phyloP scores from a whole-genome alignment of 768 basidiomycete genomes.

The Mycena polygramma region DNA sequence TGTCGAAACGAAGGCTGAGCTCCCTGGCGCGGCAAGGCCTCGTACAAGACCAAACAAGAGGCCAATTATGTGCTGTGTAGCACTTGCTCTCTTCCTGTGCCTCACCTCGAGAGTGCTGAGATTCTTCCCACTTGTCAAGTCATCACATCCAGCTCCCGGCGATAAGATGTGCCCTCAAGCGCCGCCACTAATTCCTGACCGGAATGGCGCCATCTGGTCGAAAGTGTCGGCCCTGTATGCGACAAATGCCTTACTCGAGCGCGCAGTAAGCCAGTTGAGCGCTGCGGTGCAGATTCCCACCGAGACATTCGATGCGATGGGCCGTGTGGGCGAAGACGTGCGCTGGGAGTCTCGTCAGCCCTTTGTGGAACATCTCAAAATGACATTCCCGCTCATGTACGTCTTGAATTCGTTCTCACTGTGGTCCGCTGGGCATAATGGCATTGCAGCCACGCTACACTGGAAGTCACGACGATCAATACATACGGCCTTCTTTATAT shows the following conservation, averaged over 20 bases:
- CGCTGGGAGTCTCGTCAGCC: slow-evolving; percentile 55
- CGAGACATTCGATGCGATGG: slow-evolving; percentile 63
- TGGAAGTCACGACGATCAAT: slow-evolving; percentile 57
- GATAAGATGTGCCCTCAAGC: no score
- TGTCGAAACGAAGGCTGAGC: not conserved
- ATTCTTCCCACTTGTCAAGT: no score
- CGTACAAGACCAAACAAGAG: no score
- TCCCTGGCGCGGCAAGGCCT: not conserved
- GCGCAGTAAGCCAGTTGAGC: slow-evolving; percentile 48
- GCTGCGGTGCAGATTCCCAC: slow-evolving; percentile 55
- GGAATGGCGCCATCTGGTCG: slow-evolving; percentile 16
- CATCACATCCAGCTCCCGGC: no score
- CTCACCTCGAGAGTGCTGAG: no score
- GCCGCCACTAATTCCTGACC: no score
- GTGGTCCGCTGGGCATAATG: not conserved
- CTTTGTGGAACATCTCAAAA: slow-evolving; percentile 56
- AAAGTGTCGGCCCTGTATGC: slow-evolving; percentile 23
- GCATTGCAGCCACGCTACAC: not conserved
- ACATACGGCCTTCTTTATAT: slow-evolving; percentile 71
- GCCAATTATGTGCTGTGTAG: no score
- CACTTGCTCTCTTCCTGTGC: no score
- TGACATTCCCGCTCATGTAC: slow-evolving; percentile 66
- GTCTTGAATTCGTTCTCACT: slow-evolving; percentile 34
- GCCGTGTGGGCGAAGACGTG: slow-evolving; percentile 58
- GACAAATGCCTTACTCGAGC: slow-evolving; percentile 43